Evolutionary conservation across 208 protist species (phyloP).

Genomic region (Vickermania spadyakhi): DNA sequence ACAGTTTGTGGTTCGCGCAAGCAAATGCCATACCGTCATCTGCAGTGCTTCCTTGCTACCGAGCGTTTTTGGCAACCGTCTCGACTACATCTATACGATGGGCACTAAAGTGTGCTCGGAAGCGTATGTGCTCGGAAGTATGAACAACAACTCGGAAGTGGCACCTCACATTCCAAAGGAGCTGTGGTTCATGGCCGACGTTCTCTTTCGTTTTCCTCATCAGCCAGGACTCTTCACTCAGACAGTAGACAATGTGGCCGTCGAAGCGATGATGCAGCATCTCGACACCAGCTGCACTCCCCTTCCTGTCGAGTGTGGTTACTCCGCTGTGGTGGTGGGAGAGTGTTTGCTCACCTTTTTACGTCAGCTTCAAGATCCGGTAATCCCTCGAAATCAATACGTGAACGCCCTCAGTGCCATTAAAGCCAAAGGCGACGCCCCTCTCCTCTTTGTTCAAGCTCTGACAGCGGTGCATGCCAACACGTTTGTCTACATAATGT

Average conservation of each 20-base stretch:
- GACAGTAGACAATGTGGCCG: slow-evolving; percentile 24
- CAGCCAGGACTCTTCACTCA: slow-evolving; percentile 49
- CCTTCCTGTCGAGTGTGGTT: slow-evolving; percentile 22
- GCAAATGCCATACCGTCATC: slow-evolving; percentile 40
- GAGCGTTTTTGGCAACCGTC: slow-evolving; percentile 74
- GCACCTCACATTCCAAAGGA: slow-evolving; percentile 70
- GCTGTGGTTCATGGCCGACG: slow-evolving; percentile 70
- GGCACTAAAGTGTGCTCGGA: slow-evolving; percentile 35
- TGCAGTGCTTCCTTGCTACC: slow-evolving; percentile 50
- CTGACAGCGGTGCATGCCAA: slow-evolving; percentile 80
- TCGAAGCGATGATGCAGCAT: slow-evolving; percentile 47
- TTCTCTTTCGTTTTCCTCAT: slow-evolving; percentile 32
- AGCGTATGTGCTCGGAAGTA: slow-evolving; percentile 39
- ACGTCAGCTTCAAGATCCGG: slow-evolving; percentile 63
- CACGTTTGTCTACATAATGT: slow-evolving; percentile 71
- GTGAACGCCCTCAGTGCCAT: slow-evolving; percentile 38
- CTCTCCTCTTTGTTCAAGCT: slow-evolving; percentile 46
- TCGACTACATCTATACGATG: slow-evolving; percentile 59
- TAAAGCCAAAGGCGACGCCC: slow-evolving; percentile 32
- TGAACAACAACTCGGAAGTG: slow-evolving; percentile 10
- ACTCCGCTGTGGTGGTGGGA: slow-evolving; percentile 28
- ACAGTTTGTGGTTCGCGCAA: slow-evolving; percentile 49
- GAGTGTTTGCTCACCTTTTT: slow-evolving; percentile 72
- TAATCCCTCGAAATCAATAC: slow-evolving; percentile 70
- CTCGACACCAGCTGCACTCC: slow-evolving; percentile 39